phyloP scores from a whole-genome alignment of 75 land plant species.

The Pseudotsuga menziesii region DNA sequence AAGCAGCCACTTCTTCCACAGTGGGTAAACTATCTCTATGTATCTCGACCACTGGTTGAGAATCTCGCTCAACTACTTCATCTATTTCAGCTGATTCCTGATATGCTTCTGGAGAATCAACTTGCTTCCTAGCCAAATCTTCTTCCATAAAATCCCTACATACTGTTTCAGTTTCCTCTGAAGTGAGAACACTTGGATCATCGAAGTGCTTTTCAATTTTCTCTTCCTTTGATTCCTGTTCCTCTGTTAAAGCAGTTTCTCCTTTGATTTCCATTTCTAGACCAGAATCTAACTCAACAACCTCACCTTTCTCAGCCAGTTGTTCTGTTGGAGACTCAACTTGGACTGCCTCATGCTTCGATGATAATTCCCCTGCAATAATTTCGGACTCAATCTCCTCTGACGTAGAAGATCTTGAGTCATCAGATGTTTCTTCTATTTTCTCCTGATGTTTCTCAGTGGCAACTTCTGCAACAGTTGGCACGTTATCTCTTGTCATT shows the following conservation, averaged over 20 bases:
- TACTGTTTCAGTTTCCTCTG: conserved; percentile 6
- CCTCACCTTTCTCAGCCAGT: neutral
- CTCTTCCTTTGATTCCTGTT: neutral
- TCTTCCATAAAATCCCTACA: neutral
- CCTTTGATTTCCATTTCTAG: neutral
- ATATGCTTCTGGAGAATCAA: neutral
- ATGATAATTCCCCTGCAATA: neutral
- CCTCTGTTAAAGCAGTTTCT: neutral
- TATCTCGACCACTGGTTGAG: neutral
- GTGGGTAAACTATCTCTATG: neutral
- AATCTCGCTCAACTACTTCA: neutral
- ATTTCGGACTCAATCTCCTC: neutral
- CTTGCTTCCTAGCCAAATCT: neutral
- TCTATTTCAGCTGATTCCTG: conserved; percentile 3
- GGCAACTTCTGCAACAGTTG: neutral
- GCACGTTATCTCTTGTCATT: neutral
- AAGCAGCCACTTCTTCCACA: neutral
- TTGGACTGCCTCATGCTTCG: neutral
- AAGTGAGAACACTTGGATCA: neutral
- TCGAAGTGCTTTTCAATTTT: neutral
- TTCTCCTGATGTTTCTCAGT: neutral
- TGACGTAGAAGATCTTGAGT: neutral
- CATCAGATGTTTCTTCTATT: neutral
- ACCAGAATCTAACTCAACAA: neutral
- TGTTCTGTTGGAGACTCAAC: neutral